Evolutionary conservation across 805 yeast genomes (phyloP), one percentile per base, ranked within the genome.

Genomic region (Lipomyces spencermartinsiae): DNA sequence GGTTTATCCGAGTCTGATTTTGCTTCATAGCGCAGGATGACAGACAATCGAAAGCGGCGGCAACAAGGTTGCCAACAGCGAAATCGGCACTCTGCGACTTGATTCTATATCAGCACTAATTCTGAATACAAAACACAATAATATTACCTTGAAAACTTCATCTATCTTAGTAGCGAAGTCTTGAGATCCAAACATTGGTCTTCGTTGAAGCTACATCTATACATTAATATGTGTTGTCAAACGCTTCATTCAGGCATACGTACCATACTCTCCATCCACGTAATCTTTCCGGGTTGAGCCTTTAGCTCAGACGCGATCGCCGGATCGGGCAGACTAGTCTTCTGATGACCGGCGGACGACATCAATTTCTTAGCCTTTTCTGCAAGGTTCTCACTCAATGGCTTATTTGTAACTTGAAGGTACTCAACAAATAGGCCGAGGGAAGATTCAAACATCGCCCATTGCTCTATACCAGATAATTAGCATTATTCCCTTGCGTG

Each of bases 261-360:
- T 19, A 68, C 58, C 59, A 63, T 54, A 4, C 55, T 8, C 22
- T 63, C 71, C 29, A 67, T 31, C 71, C 71, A 66, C 12, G 25
- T 5, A 1, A 65, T 35, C 43, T 43, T 49, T 19, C 58, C 58
- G 22, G n/a, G 34, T 19, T 16, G 56, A 25, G 29, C 34, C 56
- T 25, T 53, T 10, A n/a, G 29, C 56, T 25, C 34, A 25, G 33
- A 12, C 12, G 12, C 19, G 12, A 53, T 53, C 22, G 49, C 22
- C 10, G 49, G 22, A 16, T 19, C 16, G 49, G 49, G n/a, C 8
- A 7, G 49, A 43, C 22, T 16, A 5, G 22, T 43, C 5, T 12
- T 43, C 6, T 10, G 12, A 19, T 16, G 22, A 6, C 49, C 49
- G 25, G 22, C 3, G 49, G 49, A 43, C 31, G 22, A 43, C 31